Evolutionary conservation across 2,329 filamentous ascomycete species (phyloP).

Genomic region (Aspergillus ruber): DNA sequence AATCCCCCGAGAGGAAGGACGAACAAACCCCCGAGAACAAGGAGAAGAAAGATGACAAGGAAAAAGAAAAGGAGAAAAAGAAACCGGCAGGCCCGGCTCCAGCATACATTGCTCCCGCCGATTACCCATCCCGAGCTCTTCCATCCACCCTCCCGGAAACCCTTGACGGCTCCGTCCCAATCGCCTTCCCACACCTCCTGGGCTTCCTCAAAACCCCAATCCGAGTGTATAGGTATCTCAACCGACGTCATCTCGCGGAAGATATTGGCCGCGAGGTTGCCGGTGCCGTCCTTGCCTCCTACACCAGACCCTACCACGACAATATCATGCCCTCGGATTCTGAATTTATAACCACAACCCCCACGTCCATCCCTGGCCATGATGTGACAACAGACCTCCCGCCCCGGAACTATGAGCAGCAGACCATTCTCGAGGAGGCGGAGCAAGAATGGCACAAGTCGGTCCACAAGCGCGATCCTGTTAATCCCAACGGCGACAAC

Average conservation of each 20-base stretch:
- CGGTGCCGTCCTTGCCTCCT: conserved; percentile 63
- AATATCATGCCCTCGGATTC: conserved; percentile 35
- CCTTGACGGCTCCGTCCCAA: conserved; percentile 64
- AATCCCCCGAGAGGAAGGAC: conserved; percentile 33
- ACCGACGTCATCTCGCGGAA: conserved; percentile 74
- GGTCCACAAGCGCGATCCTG: conserved; percentile 50
- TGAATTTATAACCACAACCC: conserved; percentile 26
- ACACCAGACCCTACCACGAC: conserved; percentile 35
- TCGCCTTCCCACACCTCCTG: conserved; percentile 81
- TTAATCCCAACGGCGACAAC: conserved; percentile 44
- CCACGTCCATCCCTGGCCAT: conserved; percentile 11
- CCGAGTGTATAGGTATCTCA: conserved; percentile 81
- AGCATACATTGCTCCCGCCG: conserved; percentile 66
- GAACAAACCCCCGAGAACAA: conserved; percentile 49
- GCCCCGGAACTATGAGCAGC: conserved; percentile 52
- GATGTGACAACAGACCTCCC: not conserved
- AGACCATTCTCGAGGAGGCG: conserved; percentile 60
- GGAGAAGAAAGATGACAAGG: conserved; percentile 39
- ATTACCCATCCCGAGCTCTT: conserved; percentile 63
- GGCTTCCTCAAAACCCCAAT: conserved; percentile 87
- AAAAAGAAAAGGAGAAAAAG: conserved; percentile 43
- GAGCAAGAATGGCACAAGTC: conserved; percentile 80
- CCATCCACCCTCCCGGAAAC: conserved; percentile 61
- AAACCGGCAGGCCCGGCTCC: conserved; percentile 55
- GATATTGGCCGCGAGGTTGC: conserved; percentile 81